phyloP scores from a whole-genome alignment of 768 basidiomycete species.

The Psilocybe azurescens region DNA sequence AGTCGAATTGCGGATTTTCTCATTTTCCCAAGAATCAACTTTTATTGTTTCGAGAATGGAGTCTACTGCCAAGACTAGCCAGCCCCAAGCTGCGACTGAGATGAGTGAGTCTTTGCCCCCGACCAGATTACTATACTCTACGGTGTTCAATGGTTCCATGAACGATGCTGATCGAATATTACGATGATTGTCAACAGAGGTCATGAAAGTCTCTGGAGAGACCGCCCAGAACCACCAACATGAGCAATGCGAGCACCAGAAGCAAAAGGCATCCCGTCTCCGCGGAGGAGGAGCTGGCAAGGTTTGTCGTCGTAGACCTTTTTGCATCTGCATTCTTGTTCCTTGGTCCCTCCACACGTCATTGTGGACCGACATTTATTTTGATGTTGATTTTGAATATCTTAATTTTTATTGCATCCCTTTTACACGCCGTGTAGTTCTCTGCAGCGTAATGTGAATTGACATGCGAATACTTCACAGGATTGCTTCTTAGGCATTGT shows the following conservation, averaged over 20 bases:
- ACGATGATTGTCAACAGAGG: constrained; percentile 36
- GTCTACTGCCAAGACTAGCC: constrained; percentile 44
- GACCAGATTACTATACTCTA: not conserved
- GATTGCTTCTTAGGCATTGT: constrained; percentile 69
- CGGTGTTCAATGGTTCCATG: not conserved
- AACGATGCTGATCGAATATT: not conserved
- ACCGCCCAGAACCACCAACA: constrained; percentile 28
- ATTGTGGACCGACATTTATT: not conserved
- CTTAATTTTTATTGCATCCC: not conserved
- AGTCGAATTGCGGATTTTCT: not conserved
- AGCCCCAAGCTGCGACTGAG: constrained; percentile 63
- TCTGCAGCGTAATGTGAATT: constrained; percentile 8
- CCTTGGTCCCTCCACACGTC: constrained; percentile 3
- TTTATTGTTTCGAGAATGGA: constrained; percentile 14
- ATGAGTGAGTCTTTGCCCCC: constrained; percentile 55
- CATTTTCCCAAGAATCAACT: constrained; percentile 1
- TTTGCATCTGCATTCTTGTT: not conserved
- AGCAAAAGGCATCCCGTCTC: constrained; percentile 59
- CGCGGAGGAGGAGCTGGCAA: constrained; percentile 76
- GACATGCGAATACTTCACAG: constrained; percentile 36
- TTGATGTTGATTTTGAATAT: constrained; percentile 14
- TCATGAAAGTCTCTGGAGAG: constrained; percentile 46
- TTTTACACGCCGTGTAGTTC: not conserved
- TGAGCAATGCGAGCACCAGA: constrained; percentile 45
- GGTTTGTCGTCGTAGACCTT: constrained; percentile 39